A percentile compares a stretch with the other conserved stretches of the same genome.
Conservation (phyloP, 2,329 filamentous ascomycete genomes). For the Cercospora janseana region DNA sequence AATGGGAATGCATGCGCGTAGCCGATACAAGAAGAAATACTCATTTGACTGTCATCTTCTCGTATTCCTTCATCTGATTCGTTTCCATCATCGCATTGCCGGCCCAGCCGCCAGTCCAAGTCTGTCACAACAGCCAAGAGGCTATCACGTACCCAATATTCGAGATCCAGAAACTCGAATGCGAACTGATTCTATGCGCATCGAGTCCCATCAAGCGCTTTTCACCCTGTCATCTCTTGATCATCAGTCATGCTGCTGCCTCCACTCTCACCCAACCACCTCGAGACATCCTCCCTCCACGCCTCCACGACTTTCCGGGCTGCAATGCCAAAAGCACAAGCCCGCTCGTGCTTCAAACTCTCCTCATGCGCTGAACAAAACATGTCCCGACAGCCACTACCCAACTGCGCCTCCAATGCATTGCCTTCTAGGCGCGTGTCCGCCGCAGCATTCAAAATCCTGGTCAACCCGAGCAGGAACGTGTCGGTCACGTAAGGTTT, state of each 20-base stretch:
- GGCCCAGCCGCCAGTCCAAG: too few relatives aligned
- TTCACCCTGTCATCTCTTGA: background rate
- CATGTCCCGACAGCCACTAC: constrained; percentile 12
- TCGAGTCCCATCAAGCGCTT: background rate
- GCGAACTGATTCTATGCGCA: too few relatives aligned
- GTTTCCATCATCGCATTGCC: too few relatives aligned
- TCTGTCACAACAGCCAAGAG: too few relatives aligned
- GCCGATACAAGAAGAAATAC: too few relatives aligned
- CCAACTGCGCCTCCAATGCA: constrained; percentile 17
- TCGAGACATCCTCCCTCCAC: constrained; percentile 16
- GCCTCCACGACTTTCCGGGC: constrained; percentile 13
- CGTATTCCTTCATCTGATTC: too few relatives aligned
- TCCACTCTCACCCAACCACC: constrained; percentile 11
- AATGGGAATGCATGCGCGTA: too few relatives aligned
- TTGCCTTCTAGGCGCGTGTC: constrained; percentile 4
- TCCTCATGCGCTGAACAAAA: constrained; percentile 21
- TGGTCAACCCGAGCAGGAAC: constrained; percentile 15
- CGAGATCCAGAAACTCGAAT: too few relatives aligned
- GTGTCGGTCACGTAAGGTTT: constrained; percentile 22
- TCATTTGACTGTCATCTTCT: too few relatives aligned
- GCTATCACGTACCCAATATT: too few relatives aligned
- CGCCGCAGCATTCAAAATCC: constrained; percentile 14
- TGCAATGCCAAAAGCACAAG: constrained; percentile 10
- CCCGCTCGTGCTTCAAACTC: constrained; percentile 17
- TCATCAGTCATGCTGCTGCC: background rate